These are phyloP conservation scores for Cladosporium sp. DNA, from an alignment of 2,329 filamentous ascomycete species.

Conservation along the genomic window DNA sequence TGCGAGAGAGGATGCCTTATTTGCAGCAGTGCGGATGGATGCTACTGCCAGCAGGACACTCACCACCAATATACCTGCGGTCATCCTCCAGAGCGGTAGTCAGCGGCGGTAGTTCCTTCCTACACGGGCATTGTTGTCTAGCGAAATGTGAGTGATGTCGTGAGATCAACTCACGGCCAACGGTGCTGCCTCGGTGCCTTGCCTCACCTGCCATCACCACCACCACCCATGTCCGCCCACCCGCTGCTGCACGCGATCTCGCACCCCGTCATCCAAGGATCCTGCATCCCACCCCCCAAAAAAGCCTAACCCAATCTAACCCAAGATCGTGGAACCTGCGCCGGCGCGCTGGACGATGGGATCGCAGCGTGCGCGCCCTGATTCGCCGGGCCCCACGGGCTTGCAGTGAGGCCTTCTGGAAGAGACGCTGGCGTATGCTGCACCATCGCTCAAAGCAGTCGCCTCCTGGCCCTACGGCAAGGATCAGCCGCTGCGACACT, in stretches of 20 bases:
- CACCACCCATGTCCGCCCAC: neutral
- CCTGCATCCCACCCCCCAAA: conserved; percentile 4
- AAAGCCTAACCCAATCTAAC: conserved; percentile 27
- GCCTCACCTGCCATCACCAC: neutral
- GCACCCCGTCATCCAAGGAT: neutral
- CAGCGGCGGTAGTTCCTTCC: neutral
- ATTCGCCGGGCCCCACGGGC: conserved; percentile 20
- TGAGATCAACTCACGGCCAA: neutral
- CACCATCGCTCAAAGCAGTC: conserved; percentile 29
- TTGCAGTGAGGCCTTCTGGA: conserved; percentile 24
- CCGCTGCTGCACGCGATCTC: neutral
- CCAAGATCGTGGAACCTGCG: conserved; percentile 31
- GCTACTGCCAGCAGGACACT: neutral
- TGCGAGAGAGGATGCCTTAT: neutral
- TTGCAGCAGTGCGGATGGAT: neutral
- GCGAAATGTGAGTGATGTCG: neutral
- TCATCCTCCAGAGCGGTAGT: neutral
- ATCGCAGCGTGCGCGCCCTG: conserved; percentile 30
- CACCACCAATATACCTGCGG: neutral
- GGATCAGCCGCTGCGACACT: conserved; percentile 34
- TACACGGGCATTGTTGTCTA: neutral
- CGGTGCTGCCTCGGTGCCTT: neutral
- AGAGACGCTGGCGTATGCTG: conserved; percentile 23
- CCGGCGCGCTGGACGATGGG: conserved; percentile 31
- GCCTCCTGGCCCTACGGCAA: conserved; percentile 33